A percentile compares a stretch with the other conserved stretches of the same genome.
Conservation (phyloP, 2,329 filamentous ascomycete species). For the Sarocladium strictum region DNA sequence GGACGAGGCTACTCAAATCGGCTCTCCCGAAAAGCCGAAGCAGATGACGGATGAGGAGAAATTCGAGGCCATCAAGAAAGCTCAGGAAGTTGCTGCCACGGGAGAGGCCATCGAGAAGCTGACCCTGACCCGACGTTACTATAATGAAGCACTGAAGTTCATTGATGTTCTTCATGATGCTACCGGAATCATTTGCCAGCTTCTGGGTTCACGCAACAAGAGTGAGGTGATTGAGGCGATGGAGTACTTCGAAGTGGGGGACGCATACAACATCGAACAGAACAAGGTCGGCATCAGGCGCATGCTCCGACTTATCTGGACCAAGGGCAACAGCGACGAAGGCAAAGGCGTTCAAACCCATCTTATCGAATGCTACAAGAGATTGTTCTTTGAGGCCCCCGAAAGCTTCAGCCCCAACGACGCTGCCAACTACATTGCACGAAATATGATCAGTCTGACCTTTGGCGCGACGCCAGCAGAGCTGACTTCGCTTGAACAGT, state of each 20-base stretch:
- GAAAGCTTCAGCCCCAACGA: constrained; percentile 83
- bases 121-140: constrained; percentile 83
- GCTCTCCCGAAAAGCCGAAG: constrained; percentile 58
- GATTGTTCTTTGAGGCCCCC: constrained; percentile 92
- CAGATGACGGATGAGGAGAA: constrained; percentile 77
- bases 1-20: constrained; percentile 81
- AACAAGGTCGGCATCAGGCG: constrained; percentile 87
- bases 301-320: constrained; percentile 98
- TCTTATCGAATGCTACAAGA: constrained; percentile 92
- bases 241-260: constrained; percentile 93
- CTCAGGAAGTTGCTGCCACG: constrained; percentile 80
- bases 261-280: constrained; percentile 93
- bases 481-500: constrained; percentile 88
- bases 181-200: constrained; percentile 73
- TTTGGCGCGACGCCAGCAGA: constrained; percentile 94
- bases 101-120: constrained; percentile 84
- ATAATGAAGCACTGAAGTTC: constrained; percentile 87
- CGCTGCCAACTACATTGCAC: constrained; percentile 88
- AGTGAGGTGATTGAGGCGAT: constrained; percentile 98
- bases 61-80: constrained; percentile 66
- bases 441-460: constrained; percentile 98
- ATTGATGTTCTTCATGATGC: constrained; percentile 86
- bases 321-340: constrained; percentile 98
- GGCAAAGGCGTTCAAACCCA: constrained; percentile 97
- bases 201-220: constrained; percentile 93